Base-by-base conservation (phyloP, 257 asterid genomes). In the Schizonepeta tenuifolia region DNA sequence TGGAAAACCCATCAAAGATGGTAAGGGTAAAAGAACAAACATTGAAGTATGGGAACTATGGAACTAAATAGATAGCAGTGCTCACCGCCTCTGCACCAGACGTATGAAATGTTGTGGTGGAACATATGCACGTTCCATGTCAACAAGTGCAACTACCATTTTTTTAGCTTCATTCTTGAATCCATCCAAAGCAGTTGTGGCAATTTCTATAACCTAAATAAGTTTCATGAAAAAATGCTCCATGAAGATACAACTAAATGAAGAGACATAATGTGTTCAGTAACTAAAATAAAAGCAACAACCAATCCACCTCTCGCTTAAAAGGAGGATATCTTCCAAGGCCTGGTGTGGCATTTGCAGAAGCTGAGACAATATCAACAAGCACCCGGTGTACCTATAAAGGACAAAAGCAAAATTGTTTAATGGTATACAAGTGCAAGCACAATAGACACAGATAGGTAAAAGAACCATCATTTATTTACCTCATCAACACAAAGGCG, bases 401-500 rank as follows among this genome's bases (percentile, higher is more conserved):
- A 51, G 17, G 50, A 1, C n/a, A 63, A 28, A 69, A 33, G 40
- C 6, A 49, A 36, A 68, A 44, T 56, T 18, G 50, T 61, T 21
- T 18, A 26, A 71, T 8, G 35, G 69, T 51, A 47, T 57, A 58
- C 44, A 57, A 64, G 67, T 58, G 15, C 36, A 80, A 20, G 26
- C 64, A 38, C 8, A 61, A 69, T 12, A 18, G 43, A 31, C 15
- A 54, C 53, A 58, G 56, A 67, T 53, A 59, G 47, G 43, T 53
- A 57, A 67, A 51, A 26, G 59, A 49, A 58, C 65, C 36, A 73
- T 65, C 24, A 65, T 54, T 43, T 24, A 50, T 55, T 78, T 85
- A 95, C 99, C 98, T 95, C 99, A 60, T 95, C 99, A 74, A 95
- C 99, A 78, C 99, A 95, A 58, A 95, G 93, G 40, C 97, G 96